Percentiles rank a stretch among this genome's conserved stretches.
These are phyloP conservation scores for Phytophthora brassicae DNA, from an alignment of 352 stramenopile species.

Conservation along the genomic window DNA sequence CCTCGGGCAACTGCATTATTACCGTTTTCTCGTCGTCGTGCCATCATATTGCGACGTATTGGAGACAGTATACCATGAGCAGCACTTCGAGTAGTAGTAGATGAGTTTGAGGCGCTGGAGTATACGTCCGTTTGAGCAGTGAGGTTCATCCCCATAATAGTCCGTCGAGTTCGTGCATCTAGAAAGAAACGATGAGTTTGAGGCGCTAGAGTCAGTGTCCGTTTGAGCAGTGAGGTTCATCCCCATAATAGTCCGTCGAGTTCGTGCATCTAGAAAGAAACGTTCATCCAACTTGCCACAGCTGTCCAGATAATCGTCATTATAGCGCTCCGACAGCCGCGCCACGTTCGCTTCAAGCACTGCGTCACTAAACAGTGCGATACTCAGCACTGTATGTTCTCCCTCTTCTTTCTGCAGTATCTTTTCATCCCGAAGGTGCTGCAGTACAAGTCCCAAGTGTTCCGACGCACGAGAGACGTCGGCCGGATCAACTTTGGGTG, in stretches of 20 bases:
- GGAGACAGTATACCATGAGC: constrained; percentile 36
- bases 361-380: constrained; percentile 34
- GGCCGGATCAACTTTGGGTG: constrained; percentile 46
- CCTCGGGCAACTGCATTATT: constrained; percentile 14
- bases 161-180: constrained; percentile 29
- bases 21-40: constrained; percentile 32
- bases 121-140: constrained; percentile 14
- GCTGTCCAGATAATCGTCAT: constrained; percentile 42
- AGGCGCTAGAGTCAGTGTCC: constrained; percentile 10
- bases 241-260: constrained; percentile 42
- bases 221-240: constrained; percentile 7
- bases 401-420: constrained; percentile 19
- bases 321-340: constrained; percentile 41
- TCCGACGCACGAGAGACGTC: constrained; percentile 47
- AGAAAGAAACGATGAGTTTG: constrained; percentile 44
- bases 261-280: constrained; percentile 45
- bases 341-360: constrained; percentile 50
- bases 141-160: constrained; percentile 36
- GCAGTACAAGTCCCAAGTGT: constrained; percentile 44
- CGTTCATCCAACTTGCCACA: constrained; percentile 64
- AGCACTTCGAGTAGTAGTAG: constrained; percentile 14
- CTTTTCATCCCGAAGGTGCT: constrained; percentile 34
- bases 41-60: constrained; percentile 37
- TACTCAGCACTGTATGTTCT: constrained; percentile 14
- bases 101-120: background rate